Evolutionary conservation across 441 rosid genomes (phyloP), one percentile per base, ranked within the genome.

Genomic region (Eruca vesicaria): DNA sequence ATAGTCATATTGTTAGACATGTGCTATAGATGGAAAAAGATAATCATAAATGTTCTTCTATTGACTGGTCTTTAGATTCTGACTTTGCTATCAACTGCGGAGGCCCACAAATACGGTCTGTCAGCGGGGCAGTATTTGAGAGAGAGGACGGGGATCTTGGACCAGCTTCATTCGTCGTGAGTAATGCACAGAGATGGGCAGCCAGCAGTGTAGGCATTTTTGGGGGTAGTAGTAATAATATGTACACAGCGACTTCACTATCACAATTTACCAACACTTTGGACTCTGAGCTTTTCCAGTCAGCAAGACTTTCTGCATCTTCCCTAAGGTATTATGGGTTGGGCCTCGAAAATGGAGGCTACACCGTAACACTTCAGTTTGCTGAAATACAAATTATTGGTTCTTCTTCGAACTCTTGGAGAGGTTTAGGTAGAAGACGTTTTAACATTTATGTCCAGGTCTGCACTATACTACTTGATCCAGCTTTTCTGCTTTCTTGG

Each of bases 281-380:
- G 65, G 74, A 76, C 70, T 60, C 79, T 0, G 79, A 63, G 65
- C 79, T 76, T 26, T 76, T 62, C 74, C 85, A 82, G 85, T 81
- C 84, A 9, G 87, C 90, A 12, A 82, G 92, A 29, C 1, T 85
- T 35, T 89, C 97, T 36, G 83, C 97, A 75, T 87, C 94, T 18
- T 87, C 97, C 35, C 71, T 90, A n/a, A 79, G 92, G 71, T 89
- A 90, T 80, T 90, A 87, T 57, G 93, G 96, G 29, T 61, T 89
- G 78, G 94, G 97, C 20, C 86, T 89, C 18, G 69, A 91, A 67
- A 91, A 89, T 84, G 94, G 97, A 21, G 84, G 81, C 78, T 88
- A 86, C 36, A 76, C 74, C 15, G 57, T 76, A 11, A 69, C 64
- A 35, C 74, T 76, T 52, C 66, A 69, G 62, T 76, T 76, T 68